phyloP scores from a whole-genome alignment of 768 basidiomycete genomes.

The Hygrophorus russula region DNA sequence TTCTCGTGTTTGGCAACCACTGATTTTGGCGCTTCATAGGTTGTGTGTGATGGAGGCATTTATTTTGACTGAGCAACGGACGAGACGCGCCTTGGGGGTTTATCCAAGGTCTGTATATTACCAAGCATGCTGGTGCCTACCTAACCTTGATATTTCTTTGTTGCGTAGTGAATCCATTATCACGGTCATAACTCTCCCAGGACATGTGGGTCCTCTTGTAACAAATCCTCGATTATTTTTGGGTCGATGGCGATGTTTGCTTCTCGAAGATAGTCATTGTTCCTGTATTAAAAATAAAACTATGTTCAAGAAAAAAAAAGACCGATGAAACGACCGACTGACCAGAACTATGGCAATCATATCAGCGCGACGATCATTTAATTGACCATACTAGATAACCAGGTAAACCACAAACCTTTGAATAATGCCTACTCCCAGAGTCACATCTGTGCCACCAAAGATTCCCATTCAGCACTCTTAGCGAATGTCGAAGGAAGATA shows the following conservation, averaged over 20 bases:
- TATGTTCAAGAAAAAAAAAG: neutral
- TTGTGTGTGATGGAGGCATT: too few species aligned
- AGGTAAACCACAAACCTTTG: slow-evolving; percentile 47
- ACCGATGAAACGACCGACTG: slow-evolving; percentile 4
- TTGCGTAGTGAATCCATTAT: too few species aligned
- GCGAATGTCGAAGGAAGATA: slow-evolving; percentile 1
- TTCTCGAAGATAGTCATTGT: slow-evolving; percentile 39
- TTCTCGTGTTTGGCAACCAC: too few species aligned
- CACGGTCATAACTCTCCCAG: too few species aligned
- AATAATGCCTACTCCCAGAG: slow-evolving; percentile 85
- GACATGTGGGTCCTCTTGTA: slow-evolving; percentile 8
- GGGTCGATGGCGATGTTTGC: slow-evolving; percentile 32
- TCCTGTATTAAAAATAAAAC: slow-evolving; percentile 21
- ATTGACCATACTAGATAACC: neutral
- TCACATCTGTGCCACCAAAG: slow-evolving; percentile 59
- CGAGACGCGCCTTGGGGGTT: too few species aligned
- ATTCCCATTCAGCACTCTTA: neutral
- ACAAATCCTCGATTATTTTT: slow-evolving; percentile 29
- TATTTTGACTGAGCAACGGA: too few species aligned
- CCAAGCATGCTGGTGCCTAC: too few species aligned
- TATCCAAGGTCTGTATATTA: too few species aligned
- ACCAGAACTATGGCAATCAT: slow-evolving; percentile 30
- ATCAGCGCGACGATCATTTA: neutral
- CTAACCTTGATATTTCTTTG: too few species aligned
- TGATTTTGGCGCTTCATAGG: too few species aligned